phyloP scores from a whole-genome alignment of 2,329 filamentous ascomycete species.

The Talaromyces sp. region DNA sequence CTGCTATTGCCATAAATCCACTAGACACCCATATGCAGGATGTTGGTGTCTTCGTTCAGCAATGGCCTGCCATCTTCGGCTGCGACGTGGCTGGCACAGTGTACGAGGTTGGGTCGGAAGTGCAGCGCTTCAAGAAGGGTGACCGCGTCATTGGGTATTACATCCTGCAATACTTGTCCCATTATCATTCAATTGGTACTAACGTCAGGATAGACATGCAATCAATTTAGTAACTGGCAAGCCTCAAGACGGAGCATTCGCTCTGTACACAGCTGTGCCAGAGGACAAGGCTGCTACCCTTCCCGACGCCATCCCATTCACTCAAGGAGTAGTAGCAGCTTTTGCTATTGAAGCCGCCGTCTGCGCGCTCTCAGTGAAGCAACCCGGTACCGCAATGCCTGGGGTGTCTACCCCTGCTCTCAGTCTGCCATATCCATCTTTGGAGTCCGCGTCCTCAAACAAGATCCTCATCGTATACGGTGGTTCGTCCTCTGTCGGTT shows the following conservation, averaged over 20 bases:
- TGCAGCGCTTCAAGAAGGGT: constrained; percentile 28
- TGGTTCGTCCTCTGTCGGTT: constrained; percentile 49
- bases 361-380: constrained; percentile 15
- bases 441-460: not conserved
- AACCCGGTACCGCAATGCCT: constrained; percentile 15
- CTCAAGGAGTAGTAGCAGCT: constrained; percentile 8
- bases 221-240: constrained; percentile 16
- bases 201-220: constrained; percentile 3
- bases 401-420: constrained; percentile 18
- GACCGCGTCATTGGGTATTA: constrained; percentile 30
- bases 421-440: constrained; percentile 16
- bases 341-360: constrained; percentile 19
- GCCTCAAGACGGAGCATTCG: constrained; percentile 15
- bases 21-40: constrained; percentile 22
- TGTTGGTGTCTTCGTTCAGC: constrained; percentile 14
- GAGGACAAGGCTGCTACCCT: constrained; percentile 17
- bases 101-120: constrained; percentile 5
- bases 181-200: not conserved
- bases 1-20: constrained; percentile 22
- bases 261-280: constrained; percentile 17
- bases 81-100: constrained; percentile 19
- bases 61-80: constrained; percentile 15
- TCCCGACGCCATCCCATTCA: constrained; percentile 5
- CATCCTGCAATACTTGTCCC: not conserved
- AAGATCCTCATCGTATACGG: constrained; percentile 37